Percentiles rank a stretch among this genome's conserved stretches.
Conservation (phyloP, 2,329 filamentous ascomycete species). For the Verticillium longisporum region DNA sequence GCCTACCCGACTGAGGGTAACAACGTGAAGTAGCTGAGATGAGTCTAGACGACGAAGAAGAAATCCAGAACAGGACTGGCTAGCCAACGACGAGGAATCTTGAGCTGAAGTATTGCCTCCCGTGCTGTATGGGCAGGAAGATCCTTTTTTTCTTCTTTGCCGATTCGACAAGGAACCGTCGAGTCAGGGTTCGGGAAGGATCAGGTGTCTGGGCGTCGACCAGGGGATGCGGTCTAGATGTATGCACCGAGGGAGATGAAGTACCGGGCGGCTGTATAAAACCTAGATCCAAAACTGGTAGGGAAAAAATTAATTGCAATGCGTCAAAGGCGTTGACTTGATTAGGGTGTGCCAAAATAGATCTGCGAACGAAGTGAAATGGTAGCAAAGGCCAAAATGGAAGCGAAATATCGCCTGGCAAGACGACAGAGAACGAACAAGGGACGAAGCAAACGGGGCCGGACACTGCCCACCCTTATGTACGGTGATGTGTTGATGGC, state of each 20-base stretch:
- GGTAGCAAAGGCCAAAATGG: neutral
- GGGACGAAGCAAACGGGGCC: neutral
- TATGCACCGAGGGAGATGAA: neutral
- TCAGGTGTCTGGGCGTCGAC: neutral
- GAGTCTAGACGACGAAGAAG: too few relatives aligned
- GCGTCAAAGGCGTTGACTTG: neutral
- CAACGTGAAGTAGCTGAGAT: neutral
- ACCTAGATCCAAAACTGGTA: neutral
- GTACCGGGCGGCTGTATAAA: neutral
- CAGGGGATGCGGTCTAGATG: neutral
- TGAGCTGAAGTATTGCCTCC: neutral
- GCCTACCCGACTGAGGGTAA: neutral
- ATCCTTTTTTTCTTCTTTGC: neutral
- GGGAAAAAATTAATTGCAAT: neutral
- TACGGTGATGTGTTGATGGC: constrained; percentile 8
- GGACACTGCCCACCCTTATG: constrained; percentile 6
- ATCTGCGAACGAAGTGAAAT: neutral
- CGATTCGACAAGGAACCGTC: neutral
- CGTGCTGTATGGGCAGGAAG: neutral
- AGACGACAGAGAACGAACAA: neutral
- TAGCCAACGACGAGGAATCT: neutral
- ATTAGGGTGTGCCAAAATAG: neutral
- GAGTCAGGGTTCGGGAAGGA: neutral
- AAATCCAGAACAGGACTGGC: too few relatives aligned
- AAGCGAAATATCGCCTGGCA: neutral